Evolutionary conservation across 495 filamentous ascomycete species (phyloP), one percentile per base, ranked within the genome.

Genomic region (Astrothelium macrocarpum): DNA sequence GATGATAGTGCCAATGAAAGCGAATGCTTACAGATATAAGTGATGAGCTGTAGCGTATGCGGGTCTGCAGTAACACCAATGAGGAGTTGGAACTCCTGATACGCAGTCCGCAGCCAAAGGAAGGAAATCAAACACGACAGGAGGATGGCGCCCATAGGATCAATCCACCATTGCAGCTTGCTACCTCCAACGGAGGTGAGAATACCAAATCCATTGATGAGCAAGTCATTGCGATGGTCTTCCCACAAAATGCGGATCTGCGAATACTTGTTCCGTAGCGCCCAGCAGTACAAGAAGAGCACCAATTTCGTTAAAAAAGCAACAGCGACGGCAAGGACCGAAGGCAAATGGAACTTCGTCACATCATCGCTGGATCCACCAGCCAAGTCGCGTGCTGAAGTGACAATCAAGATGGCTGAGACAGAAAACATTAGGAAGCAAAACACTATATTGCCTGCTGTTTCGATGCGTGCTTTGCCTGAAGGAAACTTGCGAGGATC

Each of bases 371-470:
- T 23, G 18, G 67, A 70, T n/a, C 72, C 73, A 4, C 60, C 68
- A 12, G 73, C 78, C 9, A 98, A 78, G 39, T 95, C 87, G 26
- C 85, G 81, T 31, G 84, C 78, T 0, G 91, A 91, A 73, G 96
- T 87, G 46, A 93, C 91, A 65, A 98, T 90, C 26, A 98, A 80
- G 73, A 97, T 89, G 66, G 90, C 80, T 1, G 91, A 96, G 20
- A 98, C 93, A 53, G 90, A 79, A 56, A 84, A 89, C 94, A 98
- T 98, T 69, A 98, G 80, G 77, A 95, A 96, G 77, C 93, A 96
- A 80, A 98, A 98, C 66, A 87, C 84, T 68, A 98, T 97, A 71
- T 97, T 98, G 53, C 94, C 94, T 1, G 91, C 90, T 4, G 91
- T 97, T 75, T 98, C 94, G 60, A 98, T 89, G 25, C 94, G 86